phyloP scores from a whole-genome alignment of 345 rosid genomes.

The Eucalyptus albens region DNA sequence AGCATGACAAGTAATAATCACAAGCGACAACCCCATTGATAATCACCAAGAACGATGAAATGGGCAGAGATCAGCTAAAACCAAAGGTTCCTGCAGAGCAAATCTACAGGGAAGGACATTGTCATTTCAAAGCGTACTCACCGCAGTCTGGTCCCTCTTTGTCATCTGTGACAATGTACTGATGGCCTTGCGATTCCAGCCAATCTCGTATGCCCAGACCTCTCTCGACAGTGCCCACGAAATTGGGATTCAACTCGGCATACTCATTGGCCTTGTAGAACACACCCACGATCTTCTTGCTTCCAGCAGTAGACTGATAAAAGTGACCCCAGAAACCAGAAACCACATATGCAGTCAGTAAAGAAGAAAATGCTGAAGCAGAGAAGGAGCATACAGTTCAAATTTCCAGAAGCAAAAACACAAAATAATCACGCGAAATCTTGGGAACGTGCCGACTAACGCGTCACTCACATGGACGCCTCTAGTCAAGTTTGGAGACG shows the following conservation, averaged over 20 bases:
- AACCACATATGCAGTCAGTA: neutral
- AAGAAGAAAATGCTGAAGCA: neutral
- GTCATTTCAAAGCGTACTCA: neutral
- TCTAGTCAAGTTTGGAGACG: slow-evolving; percentile 21
- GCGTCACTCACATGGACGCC: slow-evolving; percentile 42
- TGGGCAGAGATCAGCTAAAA: neutral
- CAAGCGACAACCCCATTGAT: too few relatives aligned
- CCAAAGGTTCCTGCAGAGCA: neutral
- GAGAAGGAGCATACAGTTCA: neutral
- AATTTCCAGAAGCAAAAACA: neutral
- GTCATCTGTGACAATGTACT: slow-evolving; percentile 85
- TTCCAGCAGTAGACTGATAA: slow-evolving; percentile 55
- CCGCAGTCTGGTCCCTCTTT: slow-evolving; percentile 80
- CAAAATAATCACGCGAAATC: neutral
- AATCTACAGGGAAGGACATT: neutral
- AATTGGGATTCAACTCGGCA: slow-evolving; percentile 61
- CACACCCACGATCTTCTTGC: slow-evolving; percentile 92
- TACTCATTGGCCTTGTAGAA: slow-evolving; percentile 91
- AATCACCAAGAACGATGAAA: neutral
- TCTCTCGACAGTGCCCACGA: slow-evolving; percentile 68
- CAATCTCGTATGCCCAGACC: slow-evolving; percentile 69
- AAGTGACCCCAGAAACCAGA: neutral
- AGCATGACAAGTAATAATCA: too few relatives aligned
- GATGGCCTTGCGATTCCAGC: slow-evolving; percentile 83
- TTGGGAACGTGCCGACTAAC: neutral